phyloP scores from a whole-genome alignment of 768 basidiomycete species.

The Trametes punicea region DNA sequence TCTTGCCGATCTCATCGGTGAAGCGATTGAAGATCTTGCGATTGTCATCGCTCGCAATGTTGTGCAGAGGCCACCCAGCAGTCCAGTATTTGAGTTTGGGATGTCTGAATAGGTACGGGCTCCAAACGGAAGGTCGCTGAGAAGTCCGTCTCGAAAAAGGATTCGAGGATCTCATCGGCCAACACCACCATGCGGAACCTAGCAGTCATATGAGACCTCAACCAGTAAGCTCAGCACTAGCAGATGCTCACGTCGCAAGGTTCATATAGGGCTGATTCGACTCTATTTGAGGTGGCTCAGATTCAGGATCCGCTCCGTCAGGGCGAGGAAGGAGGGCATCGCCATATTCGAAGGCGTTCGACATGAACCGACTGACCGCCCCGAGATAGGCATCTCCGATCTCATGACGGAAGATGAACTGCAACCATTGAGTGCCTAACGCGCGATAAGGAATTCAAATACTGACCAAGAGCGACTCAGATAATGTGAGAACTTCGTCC shows the following conservation, averaged over 20 bases:
- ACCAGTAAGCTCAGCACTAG: background rate
- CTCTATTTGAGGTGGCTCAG: constrained; percentile 44
- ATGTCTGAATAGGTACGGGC: constrained; percentile 65
- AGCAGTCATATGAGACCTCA: background rate
- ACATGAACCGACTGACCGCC: constrained; percentile 95
- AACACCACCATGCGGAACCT: constrained; percentile 99
- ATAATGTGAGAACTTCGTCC: constrained; percentile 93
- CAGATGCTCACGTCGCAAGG: constrained; percentile 80
- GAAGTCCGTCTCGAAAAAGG: constrained; percentile 94
- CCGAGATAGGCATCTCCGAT: constrained; percentile 95
- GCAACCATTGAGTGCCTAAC: too few species aligned
- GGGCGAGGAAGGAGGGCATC: constrained; percentile 77
- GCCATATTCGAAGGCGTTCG: constrained; percentile 97
- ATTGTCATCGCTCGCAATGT: constrained; percentile 87
- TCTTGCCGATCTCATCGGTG: constrained; percentile 92
- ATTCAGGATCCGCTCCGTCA: constrained; percentile 36
- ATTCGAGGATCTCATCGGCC: constrained; percentile 93
- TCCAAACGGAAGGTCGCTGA: constrained; percentile 84
- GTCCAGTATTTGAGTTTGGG: constrained; percentile 52
- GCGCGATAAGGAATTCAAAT: constrained; percentile 3
- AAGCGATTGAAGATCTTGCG: constrained; percentile 91
- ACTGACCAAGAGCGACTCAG: constrained; percentile 87
- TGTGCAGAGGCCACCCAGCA: constrained; percentile 84
- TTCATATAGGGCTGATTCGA: constrained; percentile 92
- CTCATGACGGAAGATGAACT: constrained; percentile 99